A percentile compares a stretch with the other conserved stretches of the same genome.
Conservation (phyloP, 2,329 filamentous ascomycete genomes). For the Dactylellina parvicollis region DNA sequence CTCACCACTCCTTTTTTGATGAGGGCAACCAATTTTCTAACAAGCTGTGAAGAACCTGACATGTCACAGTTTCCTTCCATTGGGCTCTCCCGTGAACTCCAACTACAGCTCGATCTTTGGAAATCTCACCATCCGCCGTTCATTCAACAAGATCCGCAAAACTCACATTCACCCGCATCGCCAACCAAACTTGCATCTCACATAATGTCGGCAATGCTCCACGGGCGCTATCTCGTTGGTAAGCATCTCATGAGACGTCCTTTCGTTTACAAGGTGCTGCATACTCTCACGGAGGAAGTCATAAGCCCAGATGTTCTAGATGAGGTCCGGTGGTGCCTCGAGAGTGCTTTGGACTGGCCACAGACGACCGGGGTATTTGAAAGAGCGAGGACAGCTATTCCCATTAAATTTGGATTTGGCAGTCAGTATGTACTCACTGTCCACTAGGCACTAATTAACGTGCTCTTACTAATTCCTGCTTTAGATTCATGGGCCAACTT, state of each 20-base stretch:
- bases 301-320: conserved; percentile 43
- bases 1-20: not conserved
- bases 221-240: conserved; percentile 43
- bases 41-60: conserved; percentile 59
- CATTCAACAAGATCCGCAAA: conserved; percentile 60
- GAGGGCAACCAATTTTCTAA: conserved; percentile 35
- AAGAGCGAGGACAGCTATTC: conserved; percentile 43
- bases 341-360: conserved; percentile 46
- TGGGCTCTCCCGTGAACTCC: conserved; percentile 66
- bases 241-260: conserved; percentile 51
- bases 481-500: conserved; percentile 48
- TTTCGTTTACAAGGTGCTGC: conserved; percentile 46
- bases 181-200: conserved; percentile 44
- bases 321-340: conserved; percentile 46
- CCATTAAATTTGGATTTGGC: conserved; percentile 49
- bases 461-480: not conserved
- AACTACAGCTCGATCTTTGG: conserved; percentile 69
- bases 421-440: conserved; percentile 34
- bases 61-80: conserved; percentile 61
- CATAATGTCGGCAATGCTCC: conserved; percentile 46
- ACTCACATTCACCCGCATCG: conserved; percentile 24
- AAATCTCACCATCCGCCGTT: conserved; percentile 65
- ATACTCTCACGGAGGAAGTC: conserved; percentile 21
- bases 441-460: not conserved
- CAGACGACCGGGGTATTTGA: conserved; percentile 51